Conservation (phyloP, 1,139 yeast species). For the Kluyveromyces sp. region DNA sequence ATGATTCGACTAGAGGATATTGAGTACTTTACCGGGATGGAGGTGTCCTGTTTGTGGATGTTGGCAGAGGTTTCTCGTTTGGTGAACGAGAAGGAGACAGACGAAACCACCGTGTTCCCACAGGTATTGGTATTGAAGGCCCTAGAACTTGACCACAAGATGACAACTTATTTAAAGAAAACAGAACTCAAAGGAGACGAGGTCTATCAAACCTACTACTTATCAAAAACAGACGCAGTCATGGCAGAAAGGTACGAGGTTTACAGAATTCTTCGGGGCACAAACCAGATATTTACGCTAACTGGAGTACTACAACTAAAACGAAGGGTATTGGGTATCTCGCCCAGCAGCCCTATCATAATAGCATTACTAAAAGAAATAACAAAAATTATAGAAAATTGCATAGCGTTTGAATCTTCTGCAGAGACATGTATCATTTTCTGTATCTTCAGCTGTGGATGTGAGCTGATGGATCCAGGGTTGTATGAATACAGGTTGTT, state of each 20-base stretch:
- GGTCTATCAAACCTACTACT: conserved; percentile 6
- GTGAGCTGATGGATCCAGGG: conserved; percentile 41
- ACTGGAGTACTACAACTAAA: conserved; percentile 52
- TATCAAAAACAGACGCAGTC: neutral
- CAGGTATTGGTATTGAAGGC: conserved; percentile 38
- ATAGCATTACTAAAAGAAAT: conserved; percentile 41
- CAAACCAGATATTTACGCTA: conserved; percentile 47
- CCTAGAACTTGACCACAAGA: conserved; percentile 38
- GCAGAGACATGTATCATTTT: conserved; percentile 51
- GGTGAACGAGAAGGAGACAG: conserved; percentile 30
- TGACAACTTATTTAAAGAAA: conserved; percentile 24
- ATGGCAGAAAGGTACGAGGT: conserved; percentile 15
- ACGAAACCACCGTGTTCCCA: conserved; percentile 23
- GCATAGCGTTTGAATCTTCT: conserved; percentile 40
- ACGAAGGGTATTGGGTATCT: conserved; percentile 45
- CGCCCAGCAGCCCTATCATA: conserved; percentile 36
- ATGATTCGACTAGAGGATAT: conserved; percentile 33
- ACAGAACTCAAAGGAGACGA: conserved; percentile 32
- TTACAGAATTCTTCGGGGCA: conserved; percentile 40
- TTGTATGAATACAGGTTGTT: conserved; percentile 27
- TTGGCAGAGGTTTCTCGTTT: conserved; percentile 41
- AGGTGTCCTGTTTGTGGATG: conserved; percentile 43
- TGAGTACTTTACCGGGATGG: conserved; percentile 55
- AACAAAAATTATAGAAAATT: conserved; percentile 29
- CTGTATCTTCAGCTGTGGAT: conserved; percentile 51